A percentile compares a stretch with the other conserved stretches of the same genome.
phyloP scores from a whole-genome alignment of 140 eudicot species.

The Cichorium intybus region DNA sequence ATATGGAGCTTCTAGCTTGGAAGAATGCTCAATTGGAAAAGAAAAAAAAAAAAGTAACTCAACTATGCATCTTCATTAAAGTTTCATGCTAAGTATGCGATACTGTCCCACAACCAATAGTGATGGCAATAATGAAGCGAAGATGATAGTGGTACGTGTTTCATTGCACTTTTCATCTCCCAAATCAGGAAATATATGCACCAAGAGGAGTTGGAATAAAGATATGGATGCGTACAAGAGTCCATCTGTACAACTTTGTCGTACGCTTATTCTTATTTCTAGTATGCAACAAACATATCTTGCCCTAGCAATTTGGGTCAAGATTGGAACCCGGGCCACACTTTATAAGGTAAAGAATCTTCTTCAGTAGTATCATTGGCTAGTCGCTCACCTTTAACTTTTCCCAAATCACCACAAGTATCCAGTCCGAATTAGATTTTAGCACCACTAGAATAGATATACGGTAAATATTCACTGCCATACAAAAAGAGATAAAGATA shows the following conservation, averaged over 20 bases:
- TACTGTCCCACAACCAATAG: not conserved
- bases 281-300: conserved; percentile 11
- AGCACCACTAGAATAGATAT: conserved; percentile 18
- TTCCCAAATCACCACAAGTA: conserved; percentile 24
- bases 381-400: conserved; percentile 21
- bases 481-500: conserved; percentile 18
- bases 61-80: conserved; percentile 8
- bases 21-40: no score
- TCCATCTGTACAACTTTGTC: conserved; percentile 7
- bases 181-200: conserved; percentile 26
- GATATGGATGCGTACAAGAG: conserved; percentile 17
- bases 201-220: conserved; percentile 23
- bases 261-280: conserved; percentile 17
- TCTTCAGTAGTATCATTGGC: conserved; percentile 16
- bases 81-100: not conserved
- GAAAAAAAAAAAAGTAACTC: not conserved
- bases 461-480: conserved; percentile 6
- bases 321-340: conserved; percentile 16
- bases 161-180: conserved; percentile 15
- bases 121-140: conserved; percentile 3
- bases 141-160: conserved; percentile 17
- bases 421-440: conserved; percentile 17
- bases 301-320: conserved; percentile 23
- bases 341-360: conserved; percentile 20
- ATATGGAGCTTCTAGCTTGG: conserved; percentile 10